Evolutionary conservation across 805 yeast species (phyloP).

Genomic region (Ogataea wickerhamii): DNA sequence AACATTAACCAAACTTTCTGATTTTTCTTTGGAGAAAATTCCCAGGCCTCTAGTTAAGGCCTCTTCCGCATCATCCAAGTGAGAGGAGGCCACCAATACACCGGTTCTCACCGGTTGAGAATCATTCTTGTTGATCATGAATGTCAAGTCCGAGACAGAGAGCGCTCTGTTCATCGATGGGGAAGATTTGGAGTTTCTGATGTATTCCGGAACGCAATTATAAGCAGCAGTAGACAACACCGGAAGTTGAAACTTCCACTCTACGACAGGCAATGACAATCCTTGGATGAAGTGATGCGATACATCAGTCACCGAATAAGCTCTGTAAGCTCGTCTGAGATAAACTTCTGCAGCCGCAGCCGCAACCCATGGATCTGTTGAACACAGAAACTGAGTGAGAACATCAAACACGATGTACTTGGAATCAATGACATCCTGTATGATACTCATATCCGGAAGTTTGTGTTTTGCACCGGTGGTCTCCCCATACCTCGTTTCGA

Average conservation of each 20-base stretch:
- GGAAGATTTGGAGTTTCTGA: conserved; percentile 37
- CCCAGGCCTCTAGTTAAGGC: conserved; percentile 72
- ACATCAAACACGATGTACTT: conserved; percentile 96
- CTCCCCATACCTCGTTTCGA: conserved; percentile 86
- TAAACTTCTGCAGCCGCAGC: conserved; percentile 97
- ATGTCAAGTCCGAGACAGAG: conserved; percentile 89
- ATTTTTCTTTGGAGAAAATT: conserved; percentile 49
- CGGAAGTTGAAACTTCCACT: conserved; percentile 88
- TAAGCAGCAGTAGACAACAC: conserved; percentile 67
- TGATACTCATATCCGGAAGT: conserved; percentile 73
- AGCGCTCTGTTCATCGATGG: conserved; percentile 72
- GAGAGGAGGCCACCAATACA: conserved; percentile 73
- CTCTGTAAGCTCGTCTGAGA: conserved; percentile 94
- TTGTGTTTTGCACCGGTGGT: conserved; percentile 66
- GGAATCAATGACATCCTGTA: conserved; percentile 92
- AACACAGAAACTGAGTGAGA: conserved; percentile 82
- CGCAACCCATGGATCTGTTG: conserved; percentile 81
- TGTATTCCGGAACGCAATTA: conserved; percentile 57
- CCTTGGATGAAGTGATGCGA: conserved; percentile 50
- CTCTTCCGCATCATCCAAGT: conserved; percentile 88
- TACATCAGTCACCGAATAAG: conserved; percentile 82
- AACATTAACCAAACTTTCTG: conserved; percentile 62
- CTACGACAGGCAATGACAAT: conserved; percentile 61
- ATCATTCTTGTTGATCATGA: conserved; percentile 65
- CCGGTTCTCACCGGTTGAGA: conserved; percentile 79